phyloP scores from a whole-genome alignment of 1,284 basidiomycete species.

The Athelia sp. region DNA sequence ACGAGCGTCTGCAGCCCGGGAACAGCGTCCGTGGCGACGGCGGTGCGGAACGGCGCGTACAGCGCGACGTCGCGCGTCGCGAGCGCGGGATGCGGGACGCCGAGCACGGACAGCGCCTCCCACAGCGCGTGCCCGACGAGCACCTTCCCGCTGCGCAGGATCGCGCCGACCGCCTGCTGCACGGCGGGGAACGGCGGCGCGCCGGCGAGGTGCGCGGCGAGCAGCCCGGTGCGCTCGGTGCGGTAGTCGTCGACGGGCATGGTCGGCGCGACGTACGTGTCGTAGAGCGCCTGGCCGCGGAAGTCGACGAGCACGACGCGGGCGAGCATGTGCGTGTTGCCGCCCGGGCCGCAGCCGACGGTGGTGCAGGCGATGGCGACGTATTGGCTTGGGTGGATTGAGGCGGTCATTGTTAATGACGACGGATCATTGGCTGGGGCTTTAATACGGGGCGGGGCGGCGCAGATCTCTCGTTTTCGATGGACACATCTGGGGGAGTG shows the following conservation, averaged over 20 bases:
- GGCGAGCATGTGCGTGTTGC: constrained; percentile 75
- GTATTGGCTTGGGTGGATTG: constrained; percentile 22
- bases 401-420: neutral
- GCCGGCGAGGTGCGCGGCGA: constrained; percentile 50
- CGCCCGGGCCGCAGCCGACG: constrained; percentile 72
- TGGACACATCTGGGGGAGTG: too few species aligned
- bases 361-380: constrained; percentile 55
- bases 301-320: constrained; percentile 47
- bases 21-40: constrained; percentile 57
- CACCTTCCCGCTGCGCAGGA: constrained; percentile 64
- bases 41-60: constrained; percentile 73
- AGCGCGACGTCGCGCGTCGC: constrained; percentile 76
- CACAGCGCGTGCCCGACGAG: constrained; percentile 72
- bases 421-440: too few species aligned
- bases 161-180: constrained; percentile 55
- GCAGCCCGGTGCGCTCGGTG: constrained; percentile 66
- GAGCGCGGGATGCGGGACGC: constrained; percentile 77
- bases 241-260: constrained; percentile 72
- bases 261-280: constrained; percentile 62
- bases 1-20: constrained; percentile 71
- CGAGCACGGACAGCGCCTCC: constrained; percentile 76
- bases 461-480: too few species aligned
- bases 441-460: too few species aligned
- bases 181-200: constrained; percentile 53
- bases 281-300: constrained; percentile 50